Percentiles rank a stretch among this genome's conserved stretches.
phyloP scores from a whole-genome alignment of 371 early-diverging fungal genomes.

The Mortierella sp. region DNA sequence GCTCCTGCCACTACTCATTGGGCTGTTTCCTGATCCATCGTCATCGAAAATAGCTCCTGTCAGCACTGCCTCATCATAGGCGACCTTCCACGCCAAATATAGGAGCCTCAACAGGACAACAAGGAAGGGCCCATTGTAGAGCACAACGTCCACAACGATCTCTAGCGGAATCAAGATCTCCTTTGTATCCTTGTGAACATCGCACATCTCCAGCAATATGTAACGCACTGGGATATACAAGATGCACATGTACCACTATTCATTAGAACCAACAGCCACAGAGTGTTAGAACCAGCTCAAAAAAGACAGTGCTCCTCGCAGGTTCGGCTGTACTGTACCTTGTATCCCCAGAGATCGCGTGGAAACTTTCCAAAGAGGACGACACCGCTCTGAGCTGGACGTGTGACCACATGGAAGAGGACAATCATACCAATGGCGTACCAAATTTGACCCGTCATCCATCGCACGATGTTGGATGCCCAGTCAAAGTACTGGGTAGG shows the following conservation, averaged over 20 bases:
- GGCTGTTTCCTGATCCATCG: slow-evolving; percentile 10
- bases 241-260: slow-evolving; percentile 45
- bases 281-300: background rate
- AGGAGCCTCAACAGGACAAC: slow-evolving; percentile 34
- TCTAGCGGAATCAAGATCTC: slow-evolving; percentile 47
- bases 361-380: slow-evolving; percentile 52
- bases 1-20: too few species aligned
- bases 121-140: slow-evolving; percentile 52
- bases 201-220: slow-evolving; percentile 37
- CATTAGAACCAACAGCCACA: background rate
- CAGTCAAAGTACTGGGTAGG: slow-evolving; percentile 43
- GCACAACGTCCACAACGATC: slow-evolving; percentile 47
- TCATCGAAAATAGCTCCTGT: slow-evolving; percentile 47
- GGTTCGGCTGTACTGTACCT: slow-evolving; percentile 22
- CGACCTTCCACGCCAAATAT: slow-evolving; percentile 50
- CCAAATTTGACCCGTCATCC: slow-evolving; percentile 54
- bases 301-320: background rate
- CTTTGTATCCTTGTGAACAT: slow-evolving; percentile 34
- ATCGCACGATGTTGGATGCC: slow-evolving; percentile 39
- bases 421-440: slow-evolving; percentile 55
- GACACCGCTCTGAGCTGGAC: slow-evolving; percentile 53
- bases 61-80: slow-evolving; percentile 54
- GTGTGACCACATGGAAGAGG: slow-evolving; percentile 50
- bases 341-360: slow-evolving; percentile 39
- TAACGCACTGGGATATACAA: slow-evolving; percentile 47